Base-by-base conservation (phyloP, 192 early-diverging fungal species). In the Backusella australiensis region DNA sequence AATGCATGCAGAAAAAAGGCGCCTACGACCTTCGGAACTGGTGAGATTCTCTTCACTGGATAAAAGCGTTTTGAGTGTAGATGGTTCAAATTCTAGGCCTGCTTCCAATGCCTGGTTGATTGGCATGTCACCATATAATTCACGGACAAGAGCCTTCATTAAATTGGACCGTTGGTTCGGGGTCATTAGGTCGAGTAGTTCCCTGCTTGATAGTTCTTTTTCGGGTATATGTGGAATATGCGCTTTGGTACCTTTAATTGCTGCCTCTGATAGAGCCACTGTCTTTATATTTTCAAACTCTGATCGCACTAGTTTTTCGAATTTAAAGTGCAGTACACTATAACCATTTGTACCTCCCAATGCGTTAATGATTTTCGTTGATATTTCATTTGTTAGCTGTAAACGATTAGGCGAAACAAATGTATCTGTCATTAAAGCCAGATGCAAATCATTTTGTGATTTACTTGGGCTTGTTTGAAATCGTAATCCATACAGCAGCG, bases 51-150 rank as follows among this genome's bases (percentile, higher is more conserved):
- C 39, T 15, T 29, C 17, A 34, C 44, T 23, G 11, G 17, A 44
- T 53, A 65, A 29, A 52, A 73, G 1, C 3, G 32, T 35, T 34
- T 34, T 65, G 19, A 78, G 35, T 29, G 19, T 42, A 4, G 77
- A 69, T 14, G 59, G 35, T 9, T 59, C 17, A n/a, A 74, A 35
- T 14, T 72, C 72, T 38, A 78, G 41, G n/a, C 42, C 77, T 19
- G 66, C 77, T 35, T 67, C 66, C 17, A 78, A 32, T 11, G 72
- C 72, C 59, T 74, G 72, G 42, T 74, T 67, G 67, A 78, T 78
- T 32, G 77, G 77, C 44, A 78, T 78, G 36, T 78, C 77, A 29
- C 77, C 77, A 29, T 67, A 59, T 1, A 78, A 4, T 29, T 78
- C 77, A 23, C 73, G 41, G 34, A 71, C 72, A 32, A 69, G 68